A percentile compares a stretch with the other conserved stretches of the same genome.
phyloP scores from a whole-genome alignment of 345 rosid genomes.

The Arabis alpina region DNA sequence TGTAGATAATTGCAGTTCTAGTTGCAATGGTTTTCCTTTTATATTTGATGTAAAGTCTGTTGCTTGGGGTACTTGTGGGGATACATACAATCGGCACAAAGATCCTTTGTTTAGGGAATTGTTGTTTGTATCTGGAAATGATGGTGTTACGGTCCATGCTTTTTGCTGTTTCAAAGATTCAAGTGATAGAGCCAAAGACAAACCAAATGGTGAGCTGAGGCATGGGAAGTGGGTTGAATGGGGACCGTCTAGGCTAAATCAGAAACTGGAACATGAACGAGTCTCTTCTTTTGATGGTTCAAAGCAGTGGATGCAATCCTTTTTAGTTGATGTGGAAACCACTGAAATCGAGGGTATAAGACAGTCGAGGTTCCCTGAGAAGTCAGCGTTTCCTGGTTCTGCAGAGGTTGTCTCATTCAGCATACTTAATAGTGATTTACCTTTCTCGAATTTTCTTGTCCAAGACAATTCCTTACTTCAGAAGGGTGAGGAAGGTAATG shows the following conservation, averaged over 20 bases:
- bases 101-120: slow-evolving; percentile 74
- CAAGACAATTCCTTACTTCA: slow-evolving; percentile 38
- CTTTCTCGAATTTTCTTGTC: slow-evolving; percentile 49
- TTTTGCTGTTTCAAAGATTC: slow-evolving; percentile 55
- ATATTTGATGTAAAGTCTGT: slow-evolving; percentile 74
- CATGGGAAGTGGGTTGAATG: slow-evolving; percentile 91
- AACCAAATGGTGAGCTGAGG: slow-evolving; percentile 50
- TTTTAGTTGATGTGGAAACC: slow-evolving; percentile 64
- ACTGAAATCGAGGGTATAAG: slow-evolving; percentile 58
- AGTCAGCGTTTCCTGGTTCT: slow-evolving; percentile 67
- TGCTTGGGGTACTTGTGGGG: slow-evolving; percentile 93
- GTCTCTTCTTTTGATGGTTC: slow-evolving; percentile 49
- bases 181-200: slow-evolving; percentile 36
- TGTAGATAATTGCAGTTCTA: slow-evolving; percentile 42
- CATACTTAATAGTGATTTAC: slow-evolving; percentile 55
- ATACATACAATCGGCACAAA: slow-evolving; percentile 62
- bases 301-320: slow-evolving; percentile 82
- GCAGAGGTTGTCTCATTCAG: slow-evolving; percentile 87
- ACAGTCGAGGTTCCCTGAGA: slow-evolving; percentile 73
- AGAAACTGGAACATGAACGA: slow-evolving; percentile 42
- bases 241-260: slow-evolving; percentile 66
- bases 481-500: slow-evolving; percentile 44
- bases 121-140: slow-evolving; percentile 72
- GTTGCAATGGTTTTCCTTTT: slow-evolving; percentile 52
- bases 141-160: slow-evolving; percentile 83